A percentile compares a stretch with the other conserved stretches of the same genome.
phyloP scores from a whole-genome alignment of 768 basidiomycete species.

The Pilatotrama ljubarskyi region DNA sequence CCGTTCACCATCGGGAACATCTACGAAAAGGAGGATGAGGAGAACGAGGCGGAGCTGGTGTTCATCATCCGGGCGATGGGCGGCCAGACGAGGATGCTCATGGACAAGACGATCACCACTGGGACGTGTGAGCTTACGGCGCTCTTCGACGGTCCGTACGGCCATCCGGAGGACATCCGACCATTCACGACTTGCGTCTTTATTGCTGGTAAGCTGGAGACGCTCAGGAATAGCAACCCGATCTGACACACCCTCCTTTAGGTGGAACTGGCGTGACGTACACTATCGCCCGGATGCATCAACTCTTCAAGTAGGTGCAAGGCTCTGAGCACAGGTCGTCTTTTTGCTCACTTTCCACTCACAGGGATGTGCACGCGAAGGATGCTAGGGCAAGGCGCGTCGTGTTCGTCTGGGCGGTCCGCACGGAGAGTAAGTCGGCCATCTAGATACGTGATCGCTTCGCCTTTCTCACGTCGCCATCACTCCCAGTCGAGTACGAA shows the following conservation, averaged over 20 bases:
- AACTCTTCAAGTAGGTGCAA: conserved; percentile 32
- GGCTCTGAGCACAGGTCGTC: not conserved
- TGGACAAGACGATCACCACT: conserved; percentile 14
- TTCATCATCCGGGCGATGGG: conserved; percentile 52
- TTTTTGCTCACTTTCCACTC: not conserved
- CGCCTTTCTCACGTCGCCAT: not conserved
- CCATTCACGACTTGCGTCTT: conserved; percentile 38
- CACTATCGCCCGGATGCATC: conserved; percentile 35
- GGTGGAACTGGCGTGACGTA: conserved; percentile 37
- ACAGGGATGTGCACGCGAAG: conserved; percentile 16
- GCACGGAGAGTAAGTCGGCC: conserved; percentile 24
- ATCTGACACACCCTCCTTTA: conserved; percentile 3
- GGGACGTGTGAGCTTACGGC: conserved; percentile 31
- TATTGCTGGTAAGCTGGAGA: conserved; percentile 35
- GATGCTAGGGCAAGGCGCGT: conserved; percentile 28
- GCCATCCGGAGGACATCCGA: conserved; percentile 33
- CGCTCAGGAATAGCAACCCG: no score
- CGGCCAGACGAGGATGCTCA: conserved; percentile 47
- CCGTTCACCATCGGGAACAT: conserved; percentile 52
- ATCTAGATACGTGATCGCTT: not conserved
- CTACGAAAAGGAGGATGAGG: conserved; percentile 30
- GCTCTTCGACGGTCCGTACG: conserved; percentile 45
- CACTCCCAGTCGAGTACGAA: conserved; percentile 22
- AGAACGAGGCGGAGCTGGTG: conserved; percentile 39
- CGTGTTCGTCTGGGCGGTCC: conserved; percentile 35